Base-by-base conservation (phyloP, 2,329 filamentous ascomycete species). In the Beauveria bassiana region DNA sequence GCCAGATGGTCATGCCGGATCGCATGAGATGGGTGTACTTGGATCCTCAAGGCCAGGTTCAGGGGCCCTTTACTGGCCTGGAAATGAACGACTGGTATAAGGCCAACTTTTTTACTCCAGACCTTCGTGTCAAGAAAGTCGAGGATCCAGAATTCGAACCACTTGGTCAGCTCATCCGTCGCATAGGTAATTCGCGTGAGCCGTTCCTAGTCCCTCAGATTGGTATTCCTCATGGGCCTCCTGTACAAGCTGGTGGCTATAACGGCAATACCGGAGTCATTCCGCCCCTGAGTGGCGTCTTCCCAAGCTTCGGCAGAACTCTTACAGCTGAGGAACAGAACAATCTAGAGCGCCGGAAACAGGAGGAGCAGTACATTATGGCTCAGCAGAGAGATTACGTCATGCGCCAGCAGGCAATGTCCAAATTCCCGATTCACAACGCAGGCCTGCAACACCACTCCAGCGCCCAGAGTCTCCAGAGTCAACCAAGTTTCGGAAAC, bases 51-150 rank as follows among this genome's bases (percentile, higher is more conserved):
- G 92, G 92, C 24, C 89, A 91, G 64, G 88, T 91, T 6, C 95
- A 99, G 71, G 95, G 95, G 0, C 95, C 95, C 0, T 99, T 95
- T 76, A 97, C 92, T 45, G 95, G 95, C 1, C 78, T 99, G 55
- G 95, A 99, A 75, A 99, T 99, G 95, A 96, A 99, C 68, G 96
- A 99, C 69, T 99, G 95, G 95, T 99, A 98, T 77, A 98, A 98
- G 73, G 93, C 93, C 43, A 93, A 93, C 51, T 99, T 98, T 77
- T 99, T 99, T 75, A 96, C 91, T 0, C 88, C 93, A 0, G 93
- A 99, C 68, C 81, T 99, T 22, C 86, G 96, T 49, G 95, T 99
- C 38, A 97, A 96, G 78, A 96, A 96, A 72, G 81, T 93, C 5
- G 95, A 99, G 72, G 95, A 99, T 70, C 80, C 82, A 0, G 93